Conservation (phyloP, 2,329 filamentous ascomycete species). For the Sarocladiaceae sp. region DNA sequence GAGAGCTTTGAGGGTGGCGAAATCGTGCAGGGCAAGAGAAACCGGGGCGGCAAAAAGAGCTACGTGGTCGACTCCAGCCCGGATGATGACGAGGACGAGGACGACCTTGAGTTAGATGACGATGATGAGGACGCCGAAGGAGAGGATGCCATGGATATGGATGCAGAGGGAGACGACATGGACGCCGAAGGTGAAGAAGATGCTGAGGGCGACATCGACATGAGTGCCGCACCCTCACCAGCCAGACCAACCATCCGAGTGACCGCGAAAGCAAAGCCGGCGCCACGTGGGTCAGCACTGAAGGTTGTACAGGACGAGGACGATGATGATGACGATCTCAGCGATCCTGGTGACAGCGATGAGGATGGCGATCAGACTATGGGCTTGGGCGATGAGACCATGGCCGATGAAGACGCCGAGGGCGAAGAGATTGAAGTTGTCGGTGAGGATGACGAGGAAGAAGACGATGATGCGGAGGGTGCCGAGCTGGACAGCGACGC, state of each 20-base stretch:
- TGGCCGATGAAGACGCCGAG: slow-evolving; percentile 44
- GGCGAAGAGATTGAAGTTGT: slow-evolving; percentile 39
- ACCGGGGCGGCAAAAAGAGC: slow-evolving; percentile 53
- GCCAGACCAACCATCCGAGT: slow-evolving; percentile 40
- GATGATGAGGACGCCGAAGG: slow-evolving; percentile 32
- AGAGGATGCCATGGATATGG: slow-evolving; percentile 29
- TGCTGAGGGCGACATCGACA: slow-evolving; percentile 40
- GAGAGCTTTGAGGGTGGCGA: slow-evolving; percentile 40
- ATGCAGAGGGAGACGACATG: slow-evolving; percentile 36
- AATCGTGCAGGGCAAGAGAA: slow-evolving; percentile 47
- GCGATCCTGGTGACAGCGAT: slow-evolving; percentile 49
- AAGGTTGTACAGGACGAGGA: slow-evolving; percentile 36
- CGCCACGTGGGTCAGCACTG: slow-evolving; percentile 26
- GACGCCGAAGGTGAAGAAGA: slow-evolving; percentile 38
- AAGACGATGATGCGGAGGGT: slow-evolving; percentile 32
- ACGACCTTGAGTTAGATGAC: slow-evolving; percentile 30
- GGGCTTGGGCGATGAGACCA: slow-evolving; percentile 39
- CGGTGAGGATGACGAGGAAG: slow-evolving; percentile 31
- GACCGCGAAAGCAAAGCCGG: slow-evolving; percentile 33
- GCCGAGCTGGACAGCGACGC: slow-evolving; percentile 39
- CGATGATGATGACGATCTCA: slow-evolving; percentile 51
- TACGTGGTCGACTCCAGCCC: slow-evolving; percentile 55
- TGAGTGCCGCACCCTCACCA: slow-evolving; percentile 31
- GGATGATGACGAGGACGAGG: slow-evolving; percentile 40
- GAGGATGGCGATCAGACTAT: slow-evolving; percentile 30